Conservation (phyloP, 768 basidiomycete species). For the Bullera alba region DNA sequence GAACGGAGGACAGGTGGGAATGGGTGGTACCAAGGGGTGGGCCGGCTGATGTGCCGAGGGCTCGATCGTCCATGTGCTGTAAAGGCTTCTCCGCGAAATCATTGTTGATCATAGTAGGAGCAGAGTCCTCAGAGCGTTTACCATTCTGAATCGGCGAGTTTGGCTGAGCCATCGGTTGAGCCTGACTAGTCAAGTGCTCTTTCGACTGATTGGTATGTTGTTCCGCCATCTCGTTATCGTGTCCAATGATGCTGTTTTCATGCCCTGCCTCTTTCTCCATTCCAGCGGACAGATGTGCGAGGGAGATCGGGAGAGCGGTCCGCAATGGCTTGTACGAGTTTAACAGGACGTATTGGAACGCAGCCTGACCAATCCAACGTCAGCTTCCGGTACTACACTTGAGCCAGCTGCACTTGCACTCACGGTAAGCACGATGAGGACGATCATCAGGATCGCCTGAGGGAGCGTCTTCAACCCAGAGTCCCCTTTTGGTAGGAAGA, state of each 20-base stretch:
- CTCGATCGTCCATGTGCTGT: neutral
- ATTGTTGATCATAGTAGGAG: neutral
- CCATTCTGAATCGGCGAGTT: no score
- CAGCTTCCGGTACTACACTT: no score
- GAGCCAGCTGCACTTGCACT: constrained; percentile 38
- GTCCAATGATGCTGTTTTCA: constrained; percentile 28
- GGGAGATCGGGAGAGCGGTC: constrained; percentile 65
- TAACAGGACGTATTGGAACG: constrained; percentile 66
- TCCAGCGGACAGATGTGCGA: constrained; percentile 63
- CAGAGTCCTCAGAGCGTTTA: no score
- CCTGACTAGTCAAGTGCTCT: neutral
- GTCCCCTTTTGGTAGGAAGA: constrained; percentile 72
- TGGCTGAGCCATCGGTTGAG: neutral
- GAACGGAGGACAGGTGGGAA: neutral
- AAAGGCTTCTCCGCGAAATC: no score
- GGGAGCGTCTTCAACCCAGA: constrained; percentile 57
- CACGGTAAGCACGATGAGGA: constrained; percentile 76
- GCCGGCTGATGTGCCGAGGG: constrained; percentile 3
- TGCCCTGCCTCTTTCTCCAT: constrained; percentile 37
- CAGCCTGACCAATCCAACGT: constrained; percentile 51
- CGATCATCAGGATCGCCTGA: constrained; percentile 75
- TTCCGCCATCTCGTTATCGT: constrained; percentile 35
- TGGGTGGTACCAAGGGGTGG: constrained; percentile 1
- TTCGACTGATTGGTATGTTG: constrained; percentile 6
- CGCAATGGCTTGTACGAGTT: constrained; percentile 74